Evolutionary conservation across 108 stramenopile species (phyloP), one percentile per base, ranked within the genome.

Genomic region (Pseudonitzschia delicatissima): DNA sequence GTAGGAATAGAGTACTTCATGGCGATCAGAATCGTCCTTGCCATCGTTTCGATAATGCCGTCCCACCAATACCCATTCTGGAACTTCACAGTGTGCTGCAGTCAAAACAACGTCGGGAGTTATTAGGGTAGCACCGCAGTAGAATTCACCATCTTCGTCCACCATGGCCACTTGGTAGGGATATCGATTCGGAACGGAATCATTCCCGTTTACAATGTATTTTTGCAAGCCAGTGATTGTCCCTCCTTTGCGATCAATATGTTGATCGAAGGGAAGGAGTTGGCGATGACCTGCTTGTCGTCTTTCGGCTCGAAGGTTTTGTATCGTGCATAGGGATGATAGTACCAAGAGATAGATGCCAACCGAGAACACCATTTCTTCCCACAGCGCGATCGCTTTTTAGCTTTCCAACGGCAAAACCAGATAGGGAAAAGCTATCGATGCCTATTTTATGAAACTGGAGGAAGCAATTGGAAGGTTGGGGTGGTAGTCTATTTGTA

Each of bases 31-130:
- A 33, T 33, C 32, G 2, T 17, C 26, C 5, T 33, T 27, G 33
- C 31, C 23, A 3, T 23, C 27, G 53, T 33, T 15, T 32, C 53
- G 53, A 55, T 15, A 23, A 27, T 55, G 32, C n/a, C 53, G 53
- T 55, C 53, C 53, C 33, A 55, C 33, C 31, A n/a, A 27, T 6
- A 55, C 31, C 13, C 17, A 34, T 33, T 3, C n/a, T 27, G 53
- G 53, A 55, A 33, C 12, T 27, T 3, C 26, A 27, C 53, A 55
- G n/a, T 55, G 53, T 27, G 53, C 53, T 28, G 53, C 53, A 12
- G 53, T 33, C 33, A 55, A 4, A 32, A 55, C 31, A 55, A 55
- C 3, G n/a, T 55, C 53, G n/a, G 53, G 53, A 4, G 53, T 29
- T 4, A 55, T 55, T 29, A 55, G 13, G n/a, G 32, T 27, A 55